Percentiles rank a stretch among this genome's conserved stretches.
phyloP scores from a whole-genome alignment of 768 basidiomycete genomes.

The Termitomyces bulborhizus region DNA sequence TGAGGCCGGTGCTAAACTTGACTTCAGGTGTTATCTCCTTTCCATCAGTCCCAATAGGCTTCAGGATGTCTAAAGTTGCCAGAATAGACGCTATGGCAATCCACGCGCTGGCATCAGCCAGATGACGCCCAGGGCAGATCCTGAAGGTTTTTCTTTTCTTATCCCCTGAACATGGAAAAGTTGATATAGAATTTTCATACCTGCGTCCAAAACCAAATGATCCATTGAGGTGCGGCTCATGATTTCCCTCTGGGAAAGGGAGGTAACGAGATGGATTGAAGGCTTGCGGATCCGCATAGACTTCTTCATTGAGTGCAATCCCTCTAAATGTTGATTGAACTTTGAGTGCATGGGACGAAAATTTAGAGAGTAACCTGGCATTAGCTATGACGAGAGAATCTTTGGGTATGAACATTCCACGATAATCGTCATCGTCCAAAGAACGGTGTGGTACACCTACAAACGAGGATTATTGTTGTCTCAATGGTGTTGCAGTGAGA shows the following conservation, averaged over 20 bases:
- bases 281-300: constrained; percentile 3
- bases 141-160: background rate
- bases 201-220: constrained; percentile 2
- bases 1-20: background rate
- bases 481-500: background rate
- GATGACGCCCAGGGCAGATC: background rate
- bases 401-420: background rate
- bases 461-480: background rate
- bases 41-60: background rate
- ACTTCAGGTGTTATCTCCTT: background rate
- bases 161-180: background rate
- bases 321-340: background rate
- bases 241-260: background rate
- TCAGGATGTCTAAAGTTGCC: background rate
- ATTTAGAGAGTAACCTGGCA: background rate
- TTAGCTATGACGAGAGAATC: constrained; percentile 7
- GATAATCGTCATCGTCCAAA: constrained; percentile 3
- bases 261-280: constrained; percentile 6
- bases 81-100: background rate
- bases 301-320: constrained; percentile 6
- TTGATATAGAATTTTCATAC: background rate
- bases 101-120: background rate
- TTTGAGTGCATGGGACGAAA: background rate
- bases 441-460: constrained; percentile 10
- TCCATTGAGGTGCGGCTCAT: background rate